These are phyloP conservation scores for Waltiozyma sp. DNA, from an alignment of 1,139 yeast genomes.

Conservation along the genomic window DNA sequence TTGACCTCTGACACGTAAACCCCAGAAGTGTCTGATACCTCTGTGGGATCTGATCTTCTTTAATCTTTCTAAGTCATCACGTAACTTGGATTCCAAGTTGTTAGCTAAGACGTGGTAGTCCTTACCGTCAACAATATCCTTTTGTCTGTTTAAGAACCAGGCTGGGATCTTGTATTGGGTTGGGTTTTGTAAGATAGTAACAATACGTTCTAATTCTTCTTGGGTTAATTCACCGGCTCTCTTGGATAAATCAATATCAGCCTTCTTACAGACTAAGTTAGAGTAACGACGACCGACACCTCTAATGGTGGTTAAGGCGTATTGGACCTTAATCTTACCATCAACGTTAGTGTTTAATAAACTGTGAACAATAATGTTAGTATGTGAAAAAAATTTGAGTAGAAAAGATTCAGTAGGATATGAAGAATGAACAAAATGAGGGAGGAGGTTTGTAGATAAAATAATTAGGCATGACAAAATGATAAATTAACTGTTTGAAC, in stretches of 20 bases:
- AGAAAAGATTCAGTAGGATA: too few species aligned
- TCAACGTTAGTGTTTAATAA: slow-evolving; percentile 99
- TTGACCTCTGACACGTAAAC: slow-evolving; percentile 94
- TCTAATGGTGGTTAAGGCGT: slow-evolving; percentile 99
- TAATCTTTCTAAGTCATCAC: slow-evolving; percentile 99
- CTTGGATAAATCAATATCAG: slow-evolving; percentile 96
- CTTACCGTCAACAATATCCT: slow-evolving; percentile 97
- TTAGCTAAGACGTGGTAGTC: slow-evolving; percentile 98
- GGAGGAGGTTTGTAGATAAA: too few species aligned
- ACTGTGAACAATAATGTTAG: slow-evolving; percentile 35
- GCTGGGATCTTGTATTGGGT: slow-evolving; percentile 98
- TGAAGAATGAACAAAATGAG: too few species aligned
- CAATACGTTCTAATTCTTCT: slow-evolving; percentile 99
- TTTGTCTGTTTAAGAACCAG: slow-evolving; percentile 99
- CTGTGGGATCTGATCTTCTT: slow-evolving; percentile 99
- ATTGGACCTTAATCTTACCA: slow-evolving; percentile 99
- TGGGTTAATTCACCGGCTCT: slow-evolving; percentile 99
- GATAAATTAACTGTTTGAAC: too few species aligned
- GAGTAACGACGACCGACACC: slow-evolving; percentile 99
- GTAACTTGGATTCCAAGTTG: slow-evolving; percentile 97
- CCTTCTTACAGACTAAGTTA: slow-evolving; percentile 99
- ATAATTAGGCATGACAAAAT: too few species aligned
- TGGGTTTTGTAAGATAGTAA: slow-evolving; percentile 99
- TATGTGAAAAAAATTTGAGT: slow-evolving; percentile 1
- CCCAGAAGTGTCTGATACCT: slow-evolving; percentile 99